These are phyloP conservation scores for Bacterosira constricta DNA, from an alignment of 108 stramenopile genomes.

Conservation along the genomic window DNA sequence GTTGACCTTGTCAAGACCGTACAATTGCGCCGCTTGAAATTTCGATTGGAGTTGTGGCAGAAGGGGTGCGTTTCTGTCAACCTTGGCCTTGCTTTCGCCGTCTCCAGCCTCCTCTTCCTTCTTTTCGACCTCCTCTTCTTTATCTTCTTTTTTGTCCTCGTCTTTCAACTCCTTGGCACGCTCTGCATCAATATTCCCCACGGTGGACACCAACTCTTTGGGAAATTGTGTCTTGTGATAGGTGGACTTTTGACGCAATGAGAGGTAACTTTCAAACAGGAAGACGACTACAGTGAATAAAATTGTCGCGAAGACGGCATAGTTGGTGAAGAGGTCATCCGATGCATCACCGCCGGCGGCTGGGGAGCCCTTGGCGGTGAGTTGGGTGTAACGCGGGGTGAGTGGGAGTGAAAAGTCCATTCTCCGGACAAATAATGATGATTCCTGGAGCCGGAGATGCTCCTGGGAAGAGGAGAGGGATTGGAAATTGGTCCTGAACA, in stretches of 20 bases:
- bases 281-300: conserved; percentile 77
- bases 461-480: too few relatives aligned
- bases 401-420: conserved; percentile 19
- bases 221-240: conserved; percentile 79
- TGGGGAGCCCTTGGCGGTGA: background rate
- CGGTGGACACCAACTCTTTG: conserved; percentile 60
- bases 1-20: conserved; percentile 90
- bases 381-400: conserved; percentile 16
- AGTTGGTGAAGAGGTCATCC: conserved; percentile 9
- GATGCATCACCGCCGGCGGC: background rate
- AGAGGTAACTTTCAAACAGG: conserved; percentile 66
- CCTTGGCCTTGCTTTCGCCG: conserved; percentile 28
- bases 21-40: conserved; percentile 81
- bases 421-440: too few relatives aligned
- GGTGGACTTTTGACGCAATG: conserved; percentile 69
- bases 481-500: too few relatives aligned
- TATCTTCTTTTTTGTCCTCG: background rate
- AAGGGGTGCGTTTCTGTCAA: conserved; percentile 59
- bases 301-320: conserved; percentile 58
- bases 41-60: conserved; percentile 85
- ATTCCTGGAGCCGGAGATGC: too few relatives aligned
- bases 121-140: background rate
- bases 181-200: conserved; percentile 73
- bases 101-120: conserved; percentile 25
- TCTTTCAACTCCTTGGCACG: background rate